Evolutionary conservation across 192 early-diverging fungal genomes (phyloP), one percentile per base, ranked within the genome.

Genomic region (Coemansia sp.): DNA sequence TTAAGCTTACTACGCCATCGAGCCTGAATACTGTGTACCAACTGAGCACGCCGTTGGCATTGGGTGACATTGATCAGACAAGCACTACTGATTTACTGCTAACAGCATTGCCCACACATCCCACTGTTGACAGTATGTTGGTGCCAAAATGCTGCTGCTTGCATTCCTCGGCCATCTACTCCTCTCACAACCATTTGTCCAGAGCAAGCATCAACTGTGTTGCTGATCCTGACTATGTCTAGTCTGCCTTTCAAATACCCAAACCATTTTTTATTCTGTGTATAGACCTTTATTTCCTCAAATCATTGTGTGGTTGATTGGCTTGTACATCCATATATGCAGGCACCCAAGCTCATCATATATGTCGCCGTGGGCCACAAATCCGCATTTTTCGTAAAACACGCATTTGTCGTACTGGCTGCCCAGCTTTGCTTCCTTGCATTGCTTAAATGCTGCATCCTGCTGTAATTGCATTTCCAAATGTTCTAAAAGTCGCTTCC

Each of bases 341-440:
- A 71, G 76, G 20, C 54, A 62, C 13, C 71, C 76, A 2, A 55
- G 35, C 13, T 73, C 71, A 24, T 78, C 70, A 38, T 69, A 78
- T 4, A 78, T 29, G 3, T 66, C 64, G 24, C 71, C 76, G 5
- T 50, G 61, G 2, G 66, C 59, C 53, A 50, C 48, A 20, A 69
- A 78, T 3, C 76, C 76, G 26, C 71, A 73, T 37, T 56, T 69
- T 18, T 63, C 66, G 38, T 78, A 78, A 59, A 78, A 78, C 26
- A 27, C 41, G 10, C 47, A 68, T 19, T 78, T 78, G 27, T 73
- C 71, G 29, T 16, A 59, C 64, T 78, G 76, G 45, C 76, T 78
- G 14, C 76, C 71, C 4, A 78, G 62, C 39, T 73, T 66, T 1
- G 38, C 16, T 0, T 6, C 4, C 22, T 45, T 47, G 35, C 35